Evolutionary conservation across 805 yeast genomes (phyloP).

Genomic region (Myxozyma neotropica): DNA sequence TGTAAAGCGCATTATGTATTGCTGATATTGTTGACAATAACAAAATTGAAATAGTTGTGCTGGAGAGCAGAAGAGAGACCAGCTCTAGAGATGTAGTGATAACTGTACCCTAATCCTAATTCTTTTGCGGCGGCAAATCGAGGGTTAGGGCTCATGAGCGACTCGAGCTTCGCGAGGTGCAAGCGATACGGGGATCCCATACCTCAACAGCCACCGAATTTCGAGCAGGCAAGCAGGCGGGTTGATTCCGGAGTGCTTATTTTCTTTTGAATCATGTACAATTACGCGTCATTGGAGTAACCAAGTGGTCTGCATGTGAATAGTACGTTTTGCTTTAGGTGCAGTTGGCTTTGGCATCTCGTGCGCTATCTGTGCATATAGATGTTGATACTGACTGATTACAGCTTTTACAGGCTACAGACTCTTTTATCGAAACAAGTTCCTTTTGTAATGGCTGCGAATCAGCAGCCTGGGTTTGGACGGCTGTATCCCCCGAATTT

Average conservation of each 20-base stretch:
- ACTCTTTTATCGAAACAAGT: not conserved
- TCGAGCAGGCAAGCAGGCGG: not conserved
- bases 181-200: not conserved
- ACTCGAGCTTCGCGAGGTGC: not conserved
- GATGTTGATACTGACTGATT: too few relatives aligned
- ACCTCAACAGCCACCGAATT: not conserved
- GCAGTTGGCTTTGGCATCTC: not conserved
- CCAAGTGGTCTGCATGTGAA: too few relatives aligned
- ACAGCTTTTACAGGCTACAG: not conserved
- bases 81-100: too few relatives aligned
- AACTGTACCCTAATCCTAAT: not conserved
- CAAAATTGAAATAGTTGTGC: too few relatives aligned
- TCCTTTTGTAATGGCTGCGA: not conserved
- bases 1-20: slow-evolving; percentile 4
- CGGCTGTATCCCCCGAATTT: not conserved
- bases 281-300: too few relatives aligned
- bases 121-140: slow-evolving; percentile 2
- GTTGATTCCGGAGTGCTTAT: not conserved
- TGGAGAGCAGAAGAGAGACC: not conserved
- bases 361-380: not conserved
- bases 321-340: too few relatives aligned
- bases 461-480: slow-evolving; percentile 4
- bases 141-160: slow-evolving; percentile 1
- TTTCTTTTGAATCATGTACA: not conserved
- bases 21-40: not conserved